Evolutionary conservation across 352 stramenopile species (phyloP).

Genomic region (Phytophthora pistaciae): DNA sequence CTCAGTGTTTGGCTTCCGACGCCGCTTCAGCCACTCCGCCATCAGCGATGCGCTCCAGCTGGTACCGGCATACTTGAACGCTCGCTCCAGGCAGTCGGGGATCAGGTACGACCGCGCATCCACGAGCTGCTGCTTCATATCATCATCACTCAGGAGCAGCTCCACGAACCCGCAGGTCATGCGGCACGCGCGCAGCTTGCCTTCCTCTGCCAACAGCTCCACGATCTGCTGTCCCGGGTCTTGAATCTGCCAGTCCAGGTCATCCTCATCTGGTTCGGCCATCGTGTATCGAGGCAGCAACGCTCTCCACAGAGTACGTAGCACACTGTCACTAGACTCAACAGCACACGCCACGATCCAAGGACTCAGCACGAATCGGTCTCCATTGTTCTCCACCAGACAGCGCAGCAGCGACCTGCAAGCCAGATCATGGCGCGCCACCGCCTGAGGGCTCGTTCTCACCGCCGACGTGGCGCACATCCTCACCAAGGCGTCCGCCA

Average conservation of each 20-base stretch:
- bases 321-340: conserved; percentile 62
- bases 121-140: conserved; percentile 33
- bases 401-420: conserved; percentile 78
- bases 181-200: conserved; percentile 46
- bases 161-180: conserved; percentile 56
- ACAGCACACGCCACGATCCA: conserved; percentile 76
- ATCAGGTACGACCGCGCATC: conserved; percentile 48
- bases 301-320: conserved; percentile 55
- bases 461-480: conserved; percentile 35
- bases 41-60: conserved; percentile 54
- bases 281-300: conserved; percentile 38
- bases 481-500: conserved; percentile 70
- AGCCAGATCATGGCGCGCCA: conserved; percentile 63
- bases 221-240: conserved; percentile 60
- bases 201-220: conserved; percentile 60
- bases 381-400: conserved; percentile 78
- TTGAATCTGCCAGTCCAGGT: conserved; percentile 48
- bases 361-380: conserved; percentile 78
- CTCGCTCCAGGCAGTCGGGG: conserved; percentile 57
- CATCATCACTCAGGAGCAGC: conserved; percentile 44
- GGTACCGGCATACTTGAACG: conserved; percentile 54
- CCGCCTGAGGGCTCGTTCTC: conserved; percentile 22
- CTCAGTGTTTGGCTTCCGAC: conserved; percentile 20
- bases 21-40: conserved; percentile 33
- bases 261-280: conserved; percentile 15